phyloP scores from a whole-genome alignment of 306 rosid species.

The Castanea mollissima region DNA sequence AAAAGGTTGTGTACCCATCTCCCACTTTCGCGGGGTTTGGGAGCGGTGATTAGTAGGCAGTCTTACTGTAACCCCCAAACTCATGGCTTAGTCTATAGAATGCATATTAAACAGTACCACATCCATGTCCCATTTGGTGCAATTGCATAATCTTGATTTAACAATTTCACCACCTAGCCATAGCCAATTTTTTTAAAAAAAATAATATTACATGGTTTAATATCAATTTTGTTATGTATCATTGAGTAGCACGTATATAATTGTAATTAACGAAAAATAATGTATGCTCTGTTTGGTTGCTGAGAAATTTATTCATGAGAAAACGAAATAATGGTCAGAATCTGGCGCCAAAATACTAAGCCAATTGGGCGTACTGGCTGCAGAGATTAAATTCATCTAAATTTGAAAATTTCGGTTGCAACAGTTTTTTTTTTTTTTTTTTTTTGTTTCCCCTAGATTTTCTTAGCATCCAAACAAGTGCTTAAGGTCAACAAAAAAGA shows the following conservation, averaged over 20 bases:
- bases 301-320: neutral
- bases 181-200: neutral
- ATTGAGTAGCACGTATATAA: neutral
- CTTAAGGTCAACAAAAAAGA: neutral
- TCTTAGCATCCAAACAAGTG: slow-evolving; percentile 23
- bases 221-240: neutral
- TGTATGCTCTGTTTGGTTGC: neutral
- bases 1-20: too few species aligned
- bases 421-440: neutral
- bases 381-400: neutral
- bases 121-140: too few species aligned
- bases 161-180: neutral
- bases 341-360: neutral
- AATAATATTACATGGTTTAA: neutral
- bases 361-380: neutral
- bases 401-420: neutral
- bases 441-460: neutral
- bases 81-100: too few species aligned
- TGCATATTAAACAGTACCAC: too few species aligned
- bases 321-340: neutral
- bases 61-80: too few species aligned
- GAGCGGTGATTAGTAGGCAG: too few species aligned
- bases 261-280: neutral
- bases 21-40: too few species aligned
- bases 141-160: neutral